Base-by-base conservation (phyloP, 257 asterid species). In the Nicotiana otophora region DNA sequence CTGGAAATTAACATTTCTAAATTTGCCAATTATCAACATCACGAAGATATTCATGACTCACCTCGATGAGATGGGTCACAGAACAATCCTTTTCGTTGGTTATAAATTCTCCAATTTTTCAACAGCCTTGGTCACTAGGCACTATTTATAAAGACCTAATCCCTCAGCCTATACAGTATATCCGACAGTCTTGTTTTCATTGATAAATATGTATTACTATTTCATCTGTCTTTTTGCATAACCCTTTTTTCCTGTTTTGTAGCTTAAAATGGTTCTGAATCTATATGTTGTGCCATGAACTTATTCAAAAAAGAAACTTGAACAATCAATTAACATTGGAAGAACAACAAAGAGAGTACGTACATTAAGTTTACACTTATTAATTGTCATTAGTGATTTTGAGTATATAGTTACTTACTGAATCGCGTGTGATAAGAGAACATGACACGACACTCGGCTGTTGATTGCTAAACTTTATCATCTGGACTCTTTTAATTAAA, bases 71-170 rank as follows among this genome's bases (percentile, higher is more conserved):
- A 42, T 42, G 0, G 11, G 64, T 23, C 34, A 62, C 36, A 10
- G 19, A 19, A 63, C 7, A 26, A 63, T 28, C 39, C 1, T 46
- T 72, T 72, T 7, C 4, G 23, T 74, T 48, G 42, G 9, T 74
- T 9, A 74, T 26, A 26, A 48, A 46, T 48, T 48, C 42, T 74
- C 80, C 26, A 15, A 26, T 23, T 48, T 26, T 17, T 51, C 39
- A 51, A 51, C 80, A 48, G 42, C 5, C 1, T 51, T 48, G 15
- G 42, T 26, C 80, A 74, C 63, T 74, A 48, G 20, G 30, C 63
- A 74, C 80, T 48, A 54, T 74, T 26, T 51, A 74, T 74, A 74
- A 74, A 74, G 80, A 51, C 80, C 80, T 14, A 74, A 15, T 46
- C 61, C 20, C 58, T 39, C 58, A 42, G 2, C n/a, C 58, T 70